Percentiles rank a stretch among this genome's conserved stretches.
Conservation (phyloP, 768 basidiomycete genomes). For the Suillus luteus region DNA sequence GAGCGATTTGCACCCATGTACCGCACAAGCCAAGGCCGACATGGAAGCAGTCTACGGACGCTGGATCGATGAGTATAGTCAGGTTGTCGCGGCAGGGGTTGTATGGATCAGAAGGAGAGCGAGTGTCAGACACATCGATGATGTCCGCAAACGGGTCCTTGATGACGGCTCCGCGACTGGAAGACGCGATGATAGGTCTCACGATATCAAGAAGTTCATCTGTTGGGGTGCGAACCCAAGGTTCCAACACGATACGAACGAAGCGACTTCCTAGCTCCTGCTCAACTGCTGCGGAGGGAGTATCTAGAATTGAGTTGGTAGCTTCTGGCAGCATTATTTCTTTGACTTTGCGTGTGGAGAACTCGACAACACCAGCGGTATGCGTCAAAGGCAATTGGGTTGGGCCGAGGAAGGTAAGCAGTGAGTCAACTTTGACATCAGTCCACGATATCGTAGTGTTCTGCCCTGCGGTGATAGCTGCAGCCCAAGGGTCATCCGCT, state of each 20-base stretch:
- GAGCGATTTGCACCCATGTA: conserved; percentile 38
- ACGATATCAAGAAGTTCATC: conserved; percentile 40
- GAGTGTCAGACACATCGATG: conserved; percentile 20
- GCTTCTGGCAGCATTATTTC: conserved; percentile 41
- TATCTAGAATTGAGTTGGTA: conserved; percentile 4
- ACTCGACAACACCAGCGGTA: conserved; percentile 62
- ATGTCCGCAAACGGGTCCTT: conserved; percentile 13
- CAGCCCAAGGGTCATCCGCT: conserved; percentile 27
- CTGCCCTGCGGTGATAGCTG: conserved; percentile 24
- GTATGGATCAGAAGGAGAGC: conserved; percentile 36
- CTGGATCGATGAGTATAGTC: conserved; percentile 30
- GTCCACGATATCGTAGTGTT: conserved; percentile 33
- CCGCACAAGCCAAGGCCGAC: conserved; percentile 37
- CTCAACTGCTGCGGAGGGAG: conserved; percentile 37
- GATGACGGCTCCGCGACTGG: conserved; percentile 31
- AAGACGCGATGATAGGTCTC: conserved; percentile 34
- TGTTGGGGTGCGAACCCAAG: conserved; percentile 43
- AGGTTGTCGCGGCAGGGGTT: conserved; percentile 36
- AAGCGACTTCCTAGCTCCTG: conserved; percentile 43
- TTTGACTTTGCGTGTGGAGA: conserved; percentile 59
- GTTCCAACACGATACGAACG: conserved; percentile 49
- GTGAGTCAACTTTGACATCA: conserved; percentile 25
- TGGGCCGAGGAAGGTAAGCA: conserved; percentile 53
- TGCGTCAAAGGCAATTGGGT: conserved; percentile 60
- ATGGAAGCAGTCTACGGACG: conserved; percentile 17